A percentile compares a stretch with the other conserved stretches of the same genome.
Evolutionary conservation across 192 early-diverging fungal species (phyloP).

Genomic region (Geranomyces variabilis): DNA sequence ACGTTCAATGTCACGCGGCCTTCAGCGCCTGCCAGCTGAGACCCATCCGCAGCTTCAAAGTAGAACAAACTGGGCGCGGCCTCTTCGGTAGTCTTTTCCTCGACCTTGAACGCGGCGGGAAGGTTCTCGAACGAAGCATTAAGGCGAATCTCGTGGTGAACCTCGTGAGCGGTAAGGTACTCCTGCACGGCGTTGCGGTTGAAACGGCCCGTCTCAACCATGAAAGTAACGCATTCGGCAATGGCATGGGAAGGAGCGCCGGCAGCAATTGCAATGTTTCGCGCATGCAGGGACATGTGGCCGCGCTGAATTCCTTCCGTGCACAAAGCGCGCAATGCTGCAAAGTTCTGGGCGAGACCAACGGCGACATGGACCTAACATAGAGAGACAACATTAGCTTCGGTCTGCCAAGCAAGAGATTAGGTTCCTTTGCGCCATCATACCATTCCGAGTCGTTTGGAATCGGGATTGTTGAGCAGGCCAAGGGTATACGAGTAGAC

Average conservation of each 20-base stretch:
- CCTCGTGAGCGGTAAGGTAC: constrained; percentile 59
- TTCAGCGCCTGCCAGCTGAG: constrained; percentile 9
- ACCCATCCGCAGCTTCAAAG: constrained; percentile 22
- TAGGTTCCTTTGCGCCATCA: constrained; percentile 38
- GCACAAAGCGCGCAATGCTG: constrained; percentile 68
- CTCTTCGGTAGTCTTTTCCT: constrained; percentile 16
- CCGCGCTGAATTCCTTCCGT: constrained; percentile 79
- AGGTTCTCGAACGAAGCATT: constrained; percentile 27
- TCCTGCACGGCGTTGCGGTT: constrained; percentile 61
- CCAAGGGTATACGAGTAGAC: constrained; percentile 69
- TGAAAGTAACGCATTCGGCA: constrained; percentile 65
- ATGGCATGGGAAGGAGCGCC: constrained; percentile 70
- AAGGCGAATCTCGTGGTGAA: constrained; percentile 37
- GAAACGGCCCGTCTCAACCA: constrained; percentile 70
- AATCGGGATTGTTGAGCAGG: constrained; percentile 65
- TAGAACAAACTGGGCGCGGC: constrained; percentile 30
- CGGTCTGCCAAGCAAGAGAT: background rate
- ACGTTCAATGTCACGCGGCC: constrained; percentile 51
- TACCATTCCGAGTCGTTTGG: constrained; percentile 56
- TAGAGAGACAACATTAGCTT: constrained; percentile 6
- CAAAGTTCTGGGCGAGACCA: constrained; percentile 81
- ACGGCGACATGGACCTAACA: constrained; percentile 63
- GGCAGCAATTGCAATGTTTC: constrained; percentile 60
- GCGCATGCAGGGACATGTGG: constrained; percentile 62
- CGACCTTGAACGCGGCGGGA: constrained; percentile 1